Percentiles rank a stretch among this genome's conserved stretches.
These are phyloP conservation scores for Dendrothele bispora DNA, from an alignment of 768 basidiomycete genomes.

Conservation along the genomic window DNA sequence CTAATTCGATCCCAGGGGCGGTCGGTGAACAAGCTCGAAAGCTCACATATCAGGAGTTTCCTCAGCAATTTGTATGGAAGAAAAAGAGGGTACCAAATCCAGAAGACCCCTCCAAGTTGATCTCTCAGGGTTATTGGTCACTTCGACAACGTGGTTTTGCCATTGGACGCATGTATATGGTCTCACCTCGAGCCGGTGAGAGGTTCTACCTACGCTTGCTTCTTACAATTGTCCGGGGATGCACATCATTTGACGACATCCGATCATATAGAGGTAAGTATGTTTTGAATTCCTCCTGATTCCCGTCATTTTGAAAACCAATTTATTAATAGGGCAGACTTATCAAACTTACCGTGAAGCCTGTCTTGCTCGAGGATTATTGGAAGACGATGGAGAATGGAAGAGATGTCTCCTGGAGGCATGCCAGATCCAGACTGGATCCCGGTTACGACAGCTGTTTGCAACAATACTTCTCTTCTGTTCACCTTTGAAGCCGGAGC, in stretches of 20 bases:
- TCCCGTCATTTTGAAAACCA: too few species aligned
- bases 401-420: slow-evolving; percentile 38
- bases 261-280: neutral
- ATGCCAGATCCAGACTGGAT: slow-evolving; percentile 34
- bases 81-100: neutral
- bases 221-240: slow-evolving; percentile 27
- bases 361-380: slow-evolving; percentile 29
- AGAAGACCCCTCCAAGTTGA: too few species aligned
- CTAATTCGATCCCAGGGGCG: slow-evolving; percentile 12
- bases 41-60: slow-evolving; percentile 38
- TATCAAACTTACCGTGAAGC: slow-evolving; percentile 18
- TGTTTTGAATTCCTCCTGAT: too few species aligned
- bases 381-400: slow-evolving; percentile 38
- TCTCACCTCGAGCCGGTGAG: slow-evolving; percentile 18
- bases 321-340: neutral
- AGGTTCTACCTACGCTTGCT: slow-evolving; percentile 31
- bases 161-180: slow-evolving; percentile 41
- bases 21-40: slow-evolving; percentile 16
- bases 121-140: slow-evolving; percentile 31
- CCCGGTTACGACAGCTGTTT: slow-evolving; percentile 36
- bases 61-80: slow-evolving; percentile 16
- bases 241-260: slow-evolving; percentile 11
- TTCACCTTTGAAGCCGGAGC: slow-evolving; percentile 27
- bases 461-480: slow-evolving; percentile 33
- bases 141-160: slow-evolving; percentile 26